phyloP scores from a whole-genome alignment of 164 flowering plant genomes.

The Dillenia turbinata region DNA sequence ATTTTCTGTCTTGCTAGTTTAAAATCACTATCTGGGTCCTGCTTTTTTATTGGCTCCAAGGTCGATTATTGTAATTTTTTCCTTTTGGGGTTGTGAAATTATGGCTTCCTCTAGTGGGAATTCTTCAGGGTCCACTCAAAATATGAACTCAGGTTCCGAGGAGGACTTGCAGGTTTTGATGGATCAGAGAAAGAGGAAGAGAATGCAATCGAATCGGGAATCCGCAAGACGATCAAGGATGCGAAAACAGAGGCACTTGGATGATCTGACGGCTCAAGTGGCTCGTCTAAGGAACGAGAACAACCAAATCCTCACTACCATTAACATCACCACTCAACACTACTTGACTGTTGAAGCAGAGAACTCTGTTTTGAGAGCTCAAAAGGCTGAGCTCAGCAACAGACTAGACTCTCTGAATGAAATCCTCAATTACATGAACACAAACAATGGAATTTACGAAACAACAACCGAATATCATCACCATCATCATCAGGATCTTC shows the following conservation, averaged over 20 bases:
- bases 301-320: constrained; percentile 35
- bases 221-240: constrained; percentile 86
- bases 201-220: constrained; percentile 89
- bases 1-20: background rate
- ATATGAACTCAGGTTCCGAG: constrained; percentile 50
- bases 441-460: constrained; percentile 17
- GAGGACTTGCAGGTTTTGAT: constrained; percentile 39
- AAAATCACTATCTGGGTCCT: constrained; percentile 24
- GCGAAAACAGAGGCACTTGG: constrained; percentile 82
- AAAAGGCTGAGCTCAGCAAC: constrained; percentile 54
- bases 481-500: constrained; percentile 5
- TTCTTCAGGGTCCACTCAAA: constrained; percentile 35
- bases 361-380: constrained; percentile 64
- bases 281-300: constrained; percentile 53
- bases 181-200: constrained; percentile 66
- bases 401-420: constrained; percentile 65
- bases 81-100: background rate
- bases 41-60: constrained; percentile 4
- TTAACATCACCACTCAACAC: constrained; percentile 50
- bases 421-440: constrained; percentile 40
- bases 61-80: background rate
- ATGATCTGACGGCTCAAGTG: constrained; percentile 60
- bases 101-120: constrained; percentile 69
- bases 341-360: constrained; percentile 52
- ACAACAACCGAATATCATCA: background rate